These are phyloP conservation scores for Acacia confusa DNA, from an alignment of 306 rosid species.

Conservation along the genomic window DNA sequence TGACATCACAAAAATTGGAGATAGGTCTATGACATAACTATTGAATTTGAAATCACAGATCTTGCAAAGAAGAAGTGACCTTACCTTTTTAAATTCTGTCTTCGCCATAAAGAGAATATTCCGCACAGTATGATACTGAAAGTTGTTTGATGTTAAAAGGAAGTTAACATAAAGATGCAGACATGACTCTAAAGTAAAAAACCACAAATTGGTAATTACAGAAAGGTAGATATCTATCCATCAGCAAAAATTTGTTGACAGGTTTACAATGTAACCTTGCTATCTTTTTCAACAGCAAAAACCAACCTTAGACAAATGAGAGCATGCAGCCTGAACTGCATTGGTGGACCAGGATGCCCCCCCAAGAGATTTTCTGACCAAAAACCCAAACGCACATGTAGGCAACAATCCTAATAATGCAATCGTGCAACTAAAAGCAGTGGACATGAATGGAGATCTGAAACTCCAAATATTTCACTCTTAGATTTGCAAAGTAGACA, in stretches of 20 bases:
- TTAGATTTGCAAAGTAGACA: slow-evolving; percentile 25
- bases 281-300: slow-evolving; percentile 18
- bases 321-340: slow-evolving; percentile 81
- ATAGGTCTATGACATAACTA: neutral
- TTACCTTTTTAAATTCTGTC: slow-evolving; percentile 79
- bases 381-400: slow-evolving; percentile 44
- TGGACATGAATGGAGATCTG: slow-evolving; percentile 60
- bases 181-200: slow-evolving; percentile 8
- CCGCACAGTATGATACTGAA: slow-evolving; percentile 84
- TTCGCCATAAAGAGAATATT: slow-evolving; percentile 75
- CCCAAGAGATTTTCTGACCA: slow-evolving; percentile 60
- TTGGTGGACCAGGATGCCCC: slow-evolving; percentile 75
- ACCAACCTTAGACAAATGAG: slow-evolving; percentile 78
- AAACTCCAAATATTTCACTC: slow-evolving; percentile 29
- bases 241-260: neutral
- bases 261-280: slow-evolving; percentile 6
- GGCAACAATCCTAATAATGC: slow-evolving; percentile 75
- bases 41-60: slow-evolving; percentile 2
- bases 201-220: neutral
- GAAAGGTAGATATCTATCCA: slow-evolving; percentile 17
- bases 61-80: slow-evolving; percentile 13
- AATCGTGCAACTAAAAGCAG: slow-evolving; percentile 49
- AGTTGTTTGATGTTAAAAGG: slow-evolving; percentile 29
- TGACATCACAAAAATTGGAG: neutral
- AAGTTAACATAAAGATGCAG: slow-evolving; percentile 24